A percentile compares a stretch with the other conserved stretches of the same genome.
phyloP scores from a whole-genome alignment of 2,329 filamentous ascomycete species.

The Aspergillus fijiensis region DNA sequence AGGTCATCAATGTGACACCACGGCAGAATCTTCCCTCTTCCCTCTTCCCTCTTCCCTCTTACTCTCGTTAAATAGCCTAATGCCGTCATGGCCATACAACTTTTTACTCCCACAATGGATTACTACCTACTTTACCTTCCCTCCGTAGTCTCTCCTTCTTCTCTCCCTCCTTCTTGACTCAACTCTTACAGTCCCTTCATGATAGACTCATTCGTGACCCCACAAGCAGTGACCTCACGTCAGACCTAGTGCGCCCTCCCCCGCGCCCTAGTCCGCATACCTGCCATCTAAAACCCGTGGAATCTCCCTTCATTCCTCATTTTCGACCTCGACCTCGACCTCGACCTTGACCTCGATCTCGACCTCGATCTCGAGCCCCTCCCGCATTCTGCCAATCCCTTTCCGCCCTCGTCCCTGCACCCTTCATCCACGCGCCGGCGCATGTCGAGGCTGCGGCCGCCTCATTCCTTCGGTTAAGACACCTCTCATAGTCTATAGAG shows the following conservation, averaged over 20 bases:
- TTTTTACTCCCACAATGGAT: not conserved
- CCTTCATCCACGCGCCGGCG: not conserved
- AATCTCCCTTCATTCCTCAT: not conserved
- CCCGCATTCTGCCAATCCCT: not conserved
- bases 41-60: not conserved
- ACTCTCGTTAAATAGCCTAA: not conserved
- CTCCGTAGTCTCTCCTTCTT: not conserved
- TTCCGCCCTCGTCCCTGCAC: not conserved
- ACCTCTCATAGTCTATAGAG: not conserved
- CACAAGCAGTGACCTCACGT: no score
- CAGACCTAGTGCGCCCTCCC: no score
- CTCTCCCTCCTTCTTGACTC: not conserved
- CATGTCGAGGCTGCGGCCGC: constrained; percentile 3
- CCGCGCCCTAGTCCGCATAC: no score
- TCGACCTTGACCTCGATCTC: no score
- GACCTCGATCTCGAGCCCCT: not conserved
- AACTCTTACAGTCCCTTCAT: not conserved
- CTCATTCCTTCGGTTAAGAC: constrained; percentile 1
- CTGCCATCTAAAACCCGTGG: no score
- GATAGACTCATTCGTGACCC: not conserved
- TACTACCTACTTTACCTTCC: not conserved
- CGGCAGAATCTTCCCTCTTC: not conserved
- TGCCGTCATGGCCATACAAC: constrained; percentile 2
- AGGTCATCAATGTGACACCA: not conserved
- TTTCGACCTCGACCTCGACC: not conserved